Base-by-base conservation (phyloP, 352 stramenopile genomes). In the Thraustochytrium striatum region DNA sequence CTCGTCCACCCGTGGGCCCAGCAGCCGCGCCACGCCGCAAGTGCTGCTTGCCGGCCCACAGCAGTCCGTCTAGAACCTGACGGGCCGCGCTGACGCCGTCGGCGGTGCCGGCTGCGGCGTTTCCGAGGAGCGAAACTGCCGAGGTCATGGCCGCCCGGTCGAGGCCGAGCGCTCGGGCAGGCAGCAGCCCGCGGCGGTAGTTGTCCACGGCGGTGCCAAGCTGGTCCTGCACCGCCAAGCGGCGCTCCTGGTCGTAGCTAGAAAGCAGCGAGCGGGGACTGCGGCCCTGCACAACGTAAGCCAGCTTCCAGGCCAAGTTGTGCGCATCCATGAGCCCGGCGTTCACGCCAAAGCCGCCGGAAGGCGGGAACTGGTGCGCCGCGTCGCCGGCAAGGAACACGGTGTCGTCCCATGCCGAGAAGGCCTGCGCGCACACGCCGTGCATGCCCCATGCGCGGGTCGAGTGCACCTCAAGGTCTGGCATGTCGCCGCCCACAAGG, bases 281-380 rank as follows among this genome's bases (percentile, higher is more conserved):
- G 19, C 82, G 58, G 16, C 87, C 84, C 32, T 91, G 85, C 1
- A 94, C 83, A 13, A 87, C 69, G 25, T 88, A 85, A 5, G 90
- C 90, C 13, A 97, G 86, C 79, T 95, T 96, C 92, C 92, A 97
- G 1, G 87, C 89, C 8, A 97, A 84, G 72, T 97, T 97, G 84
- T 96, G 91, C 0, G 89, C 88, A 72, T 97, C 92, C 78, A 96
- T 90, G 35, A 97, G 83, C 47, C 92, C 92, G 0, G 91, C 95
- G 84, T 97, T 97, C 86, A 97, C 92, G 68, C 92, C 92, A 52
- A 97, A 93, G 2, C 92, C 92, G 36, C 92, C 92, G 21, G 92
- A 91, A 0, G 92, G 92, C 7, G 92, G 92, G 59, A 97, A 96
- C 79, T 95, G 89, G 68, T 97, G 92, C 8, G 92, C 92, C 2